Evolutionary conservation across 2,329 filamentous ascomycete species (phyloP).

Genomic region (Curvularia lunata): DNA sequence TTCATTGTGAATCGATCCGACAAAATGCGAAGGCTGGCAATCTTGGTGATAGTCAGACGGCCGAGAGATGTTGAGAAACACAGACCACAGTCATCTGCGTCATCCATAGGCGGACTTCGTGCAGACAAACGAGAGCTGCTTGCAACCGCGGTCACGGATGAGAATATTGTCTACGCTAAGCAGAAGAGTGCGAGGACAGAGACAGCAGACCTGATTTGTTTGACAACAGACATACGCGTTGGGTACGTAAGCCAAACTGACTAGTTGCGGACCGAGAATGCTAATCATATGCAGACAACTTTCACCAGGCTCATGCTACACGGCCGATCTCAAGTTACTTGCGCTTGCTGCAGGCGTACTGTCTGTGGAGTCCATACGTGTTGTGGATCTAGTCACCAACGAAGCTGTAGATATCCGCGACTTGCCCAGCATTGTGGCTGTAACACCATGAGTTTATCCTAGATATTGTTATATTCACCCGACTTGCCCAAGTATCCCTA

Average conservation of each 20-base stretch:
- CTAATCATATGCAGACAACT: conserved; percentile 61
- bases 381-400: conserved; percentile 75
- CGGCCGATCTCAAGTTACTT: conserved; percentile 74
- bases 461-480: not conserved
- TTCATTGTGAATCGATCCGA: conserved; percentile 76
- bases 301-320: conserved; percentile 74
- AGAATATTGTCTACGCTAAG: conserved; percentile 73
- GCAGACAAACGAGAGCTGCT: conserved; percentile 48
- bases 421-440: conserved; percentile 68
- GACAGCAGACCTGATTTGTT: conserved; percentile 71
- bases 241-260: conserved; percentile 57
- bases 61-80: conserved; percentile 58
- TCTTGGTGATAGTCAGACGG: conserved; percentile 71
- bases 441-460: conserved; percentile 21
- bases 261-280: not conserved
- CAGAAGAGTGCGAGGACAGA: conserved; percentile 70
- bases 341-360: conserved; percentile 70
- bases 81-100: conserved; percentile 51
- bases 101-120: conserved; percentile 47
- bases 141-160: conserved; percentile 73
- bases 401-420: conserved; percentile 80
- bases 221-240: conserved; percentile 75
- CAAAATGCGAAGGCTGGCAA: conserved; percentile 70
- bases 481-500: not conserved
- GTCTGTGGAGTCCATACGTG: conserved; percentile 72